phyloP scores from a whole-genome alignment of 1,284 basidiomycete species.

The Tilletia caries region DNA sequence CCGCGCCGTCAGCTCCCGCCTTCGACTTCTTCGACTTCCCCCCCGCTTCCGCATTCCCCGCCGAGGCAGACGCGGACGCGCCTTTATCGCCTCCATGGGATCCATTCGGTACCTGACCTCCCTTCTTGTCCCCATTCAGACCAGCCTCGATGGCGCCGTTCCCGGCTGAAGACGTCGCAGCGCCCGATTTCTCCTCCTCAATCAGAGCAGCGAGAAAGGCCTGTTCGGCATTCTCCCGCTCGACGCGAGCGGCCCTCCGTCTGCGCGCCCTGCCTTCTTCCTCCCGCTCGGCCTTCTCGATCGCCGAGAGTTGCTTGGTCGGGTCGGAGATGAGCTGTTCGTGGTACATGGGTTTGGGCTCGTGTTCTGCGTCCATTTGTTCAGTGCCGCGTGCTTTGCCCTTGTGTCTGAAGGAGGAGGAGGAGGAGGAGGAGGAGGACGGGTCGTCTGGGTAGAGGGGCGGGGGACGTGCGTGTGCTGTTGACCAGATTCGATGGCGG shows the following conservation, averaged over 20 bases:
- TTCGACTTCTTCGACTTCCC: slow-evolving; percentile 29
- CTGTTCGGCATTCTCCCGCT: slow-evolving; percentile 40
- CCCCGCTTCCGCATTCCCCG: slow-evolving; percentile 12
- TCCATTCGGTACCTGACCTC: slow-evolving; percentile 20
- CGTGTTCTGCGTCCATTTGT: neutral
- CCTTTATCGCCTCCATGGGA: slow-evolving; percentile 29
- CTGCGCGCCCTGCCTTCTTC: slow-evolving; percentile 42
- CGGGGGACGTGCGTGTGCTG: slow-evolving; percentile 39
- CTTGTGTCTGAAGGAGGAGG: too few relatives aligned
- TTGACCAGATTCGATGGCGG: slow-evolving; percentile 48
- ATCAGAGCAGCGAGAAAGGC: slow-evolving; percentile 18
- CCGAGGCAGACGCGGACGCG: neutral
- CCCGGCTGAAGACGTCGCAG: slow-evolving; percentile 5
- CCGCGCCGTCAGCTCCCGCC: neutral
- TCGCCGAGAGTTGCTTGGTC: slow-evolving; percentile 40
- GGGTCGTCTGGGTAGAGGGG: slow-evolving; percentile 24
- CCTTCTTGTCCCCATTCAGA: slow-evolving; percentile 26
- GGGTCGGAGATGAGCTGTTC: slow-evolving; percentile 44
- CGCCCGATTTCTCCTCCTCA: neutral
- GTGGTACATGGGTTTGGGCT: slow-evolving; percentile 40
- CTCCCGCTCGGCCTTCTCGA: slow-evolving; percentile 49
- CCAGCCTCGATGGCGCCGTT: slow-evolving; percentile 23
- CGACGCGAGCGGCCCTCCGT: slow-evolving; percentile 25
- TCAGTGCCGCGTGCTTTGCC: neutral
- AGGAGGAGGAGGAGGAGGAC: neutral